Base-by-base conservation (phyloP, 129 eudicot genomes). In the Helianthus tuberosus region DNA sequence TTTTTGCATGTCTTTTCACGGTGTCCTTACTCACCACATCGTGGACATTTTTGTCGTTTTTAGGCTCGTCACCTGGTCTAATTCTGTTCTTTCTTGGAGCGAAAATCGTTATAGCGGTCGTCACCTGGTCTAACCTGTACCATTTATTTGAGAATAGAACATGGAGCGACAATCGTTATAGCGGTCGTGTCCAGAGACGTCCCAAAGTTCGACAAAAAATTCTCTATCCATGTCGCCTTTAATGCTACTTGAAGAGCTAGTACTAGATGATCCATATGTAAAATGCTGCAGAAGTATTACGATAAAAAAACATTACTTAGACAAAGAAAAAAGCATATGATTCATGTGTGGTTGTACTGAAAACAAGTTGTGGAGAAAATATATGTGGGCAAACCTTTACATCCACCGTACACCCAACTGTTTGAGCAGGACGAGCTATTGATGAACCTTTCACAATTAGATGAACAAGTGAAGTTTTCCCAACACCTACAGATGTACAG, bases 171-270 rank as follows among this genome's bases (percentile, higher is more conserved):
- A 92, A 68, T 89, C 96, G 75, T 76, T 89, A 64, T 92, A 92
- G n/a, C 88, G 84, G 10, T 85, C 98, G 76, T 92, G 96, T 49
- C 96, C 94, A 12, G 96, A 92, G 20, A 92, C 82, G 75, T 92
- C 98, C 98, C 98, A 92, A 35, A 89, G 91, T 81, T 92, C 98
- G 63, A 92, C 69, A 64, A 92, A 92, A 64, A 92, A 87, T n/a
- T 92, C 98, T 71, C 91, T 85, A 48, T 89, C 96, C 12, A 55
- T 29, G 71, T 92, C 94, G 58, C 87, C 91, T 78, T 78, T 85
- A 53, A 74, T 63, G 83, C 86, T 87, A 69, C 51, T 84, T 47
- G 96, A 89, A 51, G 96, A 85, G 82, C 91, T 85, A 44, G 87
- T 84, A 63, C 89, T 84, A 66, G 93, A 72, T 52, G 81, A 75